Evolutionary conservation across 768 basidiomycete genomes (phyloP).

Genomic region (Trichaptum fuscoviolaceum): DNA sequence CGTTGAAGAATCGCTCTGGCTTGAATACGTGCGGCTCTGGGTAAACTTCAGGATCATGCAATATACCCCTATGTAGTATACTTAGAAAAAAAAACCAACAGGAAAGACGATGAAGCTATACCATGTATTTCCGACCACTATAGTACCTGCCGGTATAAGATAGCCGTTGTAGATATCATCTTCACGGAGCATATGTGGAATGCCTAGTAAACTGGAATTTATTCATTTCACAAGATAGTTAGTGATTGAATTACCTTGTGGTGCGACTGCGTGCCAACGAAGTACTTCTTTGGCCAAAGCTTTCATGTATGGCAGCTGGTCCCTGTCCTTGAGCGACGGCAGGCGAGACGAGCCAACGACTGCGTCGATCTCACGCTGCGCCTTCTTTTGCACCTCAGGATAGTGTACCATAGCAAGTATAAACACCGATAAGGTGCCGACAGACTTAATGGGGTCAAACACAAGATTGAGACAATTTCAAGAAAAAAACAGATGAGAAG

Average conservation of each 20-base stretch:
- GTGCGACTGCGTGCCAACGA: slow-evolving; percentile 11
- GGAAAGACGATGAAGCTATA: slow-evolving; percentile 8
- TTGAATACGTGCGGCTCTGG: slow-evolving; percentile 47
- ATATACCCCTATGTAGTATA: slow-evolving; percentile 31
- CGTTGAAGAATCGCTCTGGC: slow-evolving; percentile 50
- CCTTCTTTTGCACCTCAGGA: slow-evolving; percentile 8
- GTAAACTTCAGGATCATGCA: slow-evolving; percentile 48
- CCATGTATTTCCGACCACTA: slow-evolving; percentile 31
- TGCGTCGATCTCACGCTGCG: slow-evolving; percentile 9
- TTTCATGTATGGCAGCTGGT: slow-evolving; percentile 10
- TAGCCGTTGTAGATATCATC: slow-evolving; percentile 34
- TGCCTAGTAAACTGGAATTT: slow-evolving; percentile 20
- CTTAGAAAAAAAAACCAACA: not conserved
- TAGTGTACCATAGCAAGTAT: slow-evolving; percentile 7
- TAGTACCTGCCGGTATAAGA: slow-evolving; percentile 29
- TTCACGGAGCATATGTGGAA: slow-evolving; percentile 34
- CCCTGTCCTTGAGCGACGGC: slow-evolving; percentile 7
- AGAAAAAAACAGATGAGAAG: not conserved
- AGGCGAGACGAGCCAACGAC: slow-evolving; percentile 8
- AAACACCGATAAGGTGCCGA: slow-evolving; percentile 5
- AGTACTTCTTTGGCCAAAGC: slow-evolving; percentile 8
- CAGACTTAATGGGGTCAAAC: not conserved
- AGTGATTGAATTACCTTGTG: slow-evolving; percentile 10
- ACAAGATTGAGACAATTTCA: not conserved
- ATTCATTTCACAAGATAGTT: not conserved